Conservation (phyloP, 495 filamentous ascomycete genomes). For the Podospora pseudocomata region DNA sequence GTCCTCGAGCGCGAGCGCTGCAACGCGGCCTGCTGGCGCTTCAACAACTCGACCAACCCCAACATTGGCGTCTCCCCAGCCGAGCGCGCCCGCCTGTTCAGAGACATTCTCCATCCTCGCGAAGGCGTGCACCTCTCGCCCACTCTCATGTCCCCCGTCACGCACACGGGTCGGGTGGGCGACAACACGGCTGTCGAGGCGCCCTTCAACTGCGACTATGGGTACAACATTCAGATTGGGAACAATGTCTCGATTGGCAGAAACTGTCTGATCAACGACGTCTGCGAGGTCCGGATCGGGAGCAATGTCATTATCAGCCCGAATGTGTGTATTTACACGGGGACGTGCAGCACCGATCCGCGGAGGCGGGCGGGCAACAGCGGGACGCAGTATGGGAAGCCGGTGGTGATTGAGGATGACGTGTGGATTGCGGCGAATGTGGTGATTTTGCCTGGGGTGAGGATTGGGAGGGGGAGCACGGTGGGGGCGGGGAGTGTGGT, state of each 20-base stretch:
- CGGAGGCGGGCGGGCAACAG: slow-evolving; percentile 69
- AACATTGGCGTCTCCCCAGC: slow-evolving; percentile 68
- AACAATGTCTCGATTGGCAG: slow-evolving; percentile 82
- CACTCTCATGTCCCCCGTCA: slow-evolving; percentile 44
- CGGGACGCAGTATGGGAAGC: slow-evolving; percentile 66
- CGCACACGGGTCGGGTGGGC: slow-evolving; percentile 63
- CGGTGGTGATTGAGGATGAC: slow-evolving; percentile 80
- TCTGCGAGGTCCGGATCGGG: slow-evolving; percentile 68
- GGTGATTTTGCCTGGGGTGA: slow-evolving; percentile 79
- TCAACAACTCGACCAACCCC: slow-evolving; percentile 86
- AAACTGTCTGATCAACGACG: slow-evolving; percentile 84
- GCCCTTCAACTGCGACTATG: slow-evolving; percentile 92
- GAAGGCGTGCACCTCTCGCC: slow-evolving; percentile 49
- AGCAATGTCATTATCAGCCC: slow-evolving; percentile 78
- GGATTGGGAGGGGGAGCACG: slow-evolving; percentile 71
- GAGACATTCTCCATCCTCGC: slow-evolving; percentile 60
- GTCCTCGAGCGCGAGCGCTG: slow-evolving; percentile 84
- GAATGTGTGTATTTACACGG: slow-evolving; percentile 81
- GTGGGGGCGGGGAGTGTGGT: slow-evolving; percentile 86
- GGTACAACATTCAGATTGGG: slow-evolving; percentile 87
- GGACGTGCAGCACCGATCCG: slow-evolving; percentile 71
- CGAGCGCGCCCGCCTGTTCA: slow-evolving; percentile 77
- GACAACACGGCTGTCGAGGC: slow-evolving; percentile 77
- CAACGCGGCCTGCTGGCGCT: slow-evolving; percentile 76
- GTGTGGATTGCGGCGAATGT: slow-evolving; percentile 68